Evolutionary conservation across 805 yeast species (phyloP), one percentile per base, ranked within the genome.

Genomic region (Nakazawaea sp.): DNA sequence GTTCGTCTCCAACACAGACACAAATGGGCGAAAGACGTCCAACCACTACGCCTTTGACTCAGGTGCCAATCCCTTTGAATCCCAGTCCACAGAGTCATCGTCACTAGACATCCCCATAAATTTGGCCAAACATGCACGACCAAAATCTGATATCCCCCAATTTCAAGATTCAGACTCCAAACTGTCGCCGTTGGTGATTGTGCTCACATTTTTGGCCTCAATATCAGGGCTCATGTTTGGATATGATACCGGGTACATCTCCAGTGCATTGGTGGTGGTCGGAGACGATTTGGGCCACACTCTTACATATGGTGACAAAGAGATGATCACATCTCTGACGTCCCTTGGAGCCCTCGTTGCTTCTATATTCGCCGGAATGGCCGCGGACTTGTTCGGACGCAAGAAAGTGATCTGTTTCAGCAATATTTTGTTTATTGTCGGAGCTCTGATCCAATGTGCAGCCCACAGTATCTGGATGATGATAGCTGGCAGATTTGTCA

Each of bases 181-280:
- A 15, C 71, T 72, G 3, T 55, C 75, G 13, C 45, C 46, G 4
- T 45, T 69, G 41, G 71, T 71, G 21, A 45, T 68, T 12, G 45
- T 59, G n/a, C 52, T 72, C 35, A 71, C 78, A 1, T 52, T 67
- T 27, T 64, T 69, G 13, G 67, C 76, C 3, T 72, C 78, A 12
- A 67, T 73, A 18, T 70, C 76, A 0, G 80, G 80, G 2, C 71
- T 72, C 49, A 69, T 73, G 76, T 73, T 73, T 51, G 80, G 80
- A 8, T 73, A 73, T 47, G 80, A 73, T 47, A 73, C 80, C 4
- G 80, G 79, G 4, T 73, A 73, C 48, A 72, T 73, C 12, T 72
- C 79, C 4, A 66, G 77, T 11, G 78, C 75, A 1, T 55, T 73
- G 45, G 77, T 73, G 21, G 64, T 64, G 16, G 59, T 73, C 11